phyloP scores from a whole-genome alignment of 257 asterid species.

The Penstemon davidsonii region DNA sequence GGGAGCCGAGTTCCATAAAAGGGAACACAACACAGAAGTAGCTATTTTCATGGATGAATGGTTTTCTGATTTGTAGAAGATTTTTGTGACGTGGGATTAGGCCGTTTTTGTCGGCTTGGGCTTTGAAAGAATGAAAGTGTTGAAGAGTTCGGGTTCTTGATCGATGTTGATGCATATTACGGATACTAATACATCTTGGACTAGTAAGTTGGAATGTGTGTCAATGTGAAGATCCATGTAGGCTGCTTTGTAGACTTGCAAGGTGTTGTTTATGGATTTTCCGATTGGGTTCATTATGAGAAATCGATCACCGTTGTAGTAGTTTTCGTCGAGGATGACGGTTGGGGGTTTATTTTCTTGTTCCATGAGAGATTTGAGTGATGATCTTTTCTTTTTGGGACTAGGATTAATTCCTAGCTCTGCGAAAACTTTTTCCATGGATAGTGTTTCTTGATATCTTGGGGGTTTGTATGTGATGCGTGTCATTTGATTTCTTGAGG shows the following conservation, averaged over 20 bases:
- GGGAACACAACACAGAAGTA: constrained; percentile 16
- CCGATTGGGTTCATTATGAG: constrained; percentile 6
- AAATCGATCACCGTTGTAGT: neutral
- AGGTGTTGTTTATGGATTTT: neutral
- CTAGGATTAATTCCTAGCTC: neutral
- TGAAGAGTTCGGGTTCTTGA: neutral
- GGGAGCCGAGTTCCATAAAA: constrained; percentile 15
- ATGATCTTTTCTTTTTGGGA: neutral
- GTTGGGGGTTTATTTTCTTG: neutral
- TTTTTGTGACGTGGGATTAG: neutral
- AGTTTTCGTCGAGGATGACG: neutral
- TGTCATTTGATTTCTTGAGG: no score
- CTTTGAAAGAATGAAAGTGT: neutral
- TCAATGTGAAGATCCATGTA: no score
- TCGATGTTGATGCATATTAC: neutral
- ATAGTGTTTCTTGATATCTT: no score
- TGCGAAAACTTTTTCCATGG: neutral
- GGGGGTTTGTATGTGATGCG: no score
- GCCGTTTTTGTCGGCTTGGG: neutral
- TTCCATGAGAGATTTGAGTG: neutral
- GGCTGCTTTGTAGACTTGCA: constrained; percentile 8
- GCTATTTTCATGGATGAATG: neutral
- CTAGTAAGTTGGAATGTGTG: neutral
- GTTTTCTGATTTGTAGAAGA: neutral
- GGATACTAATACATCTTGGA: neutral